A percentile compares a stretch with the other conserved stretches of the same genome.
Conservation (phyloP, 768 basidiomycete species). For the Myochromella boudieri region DNA sequence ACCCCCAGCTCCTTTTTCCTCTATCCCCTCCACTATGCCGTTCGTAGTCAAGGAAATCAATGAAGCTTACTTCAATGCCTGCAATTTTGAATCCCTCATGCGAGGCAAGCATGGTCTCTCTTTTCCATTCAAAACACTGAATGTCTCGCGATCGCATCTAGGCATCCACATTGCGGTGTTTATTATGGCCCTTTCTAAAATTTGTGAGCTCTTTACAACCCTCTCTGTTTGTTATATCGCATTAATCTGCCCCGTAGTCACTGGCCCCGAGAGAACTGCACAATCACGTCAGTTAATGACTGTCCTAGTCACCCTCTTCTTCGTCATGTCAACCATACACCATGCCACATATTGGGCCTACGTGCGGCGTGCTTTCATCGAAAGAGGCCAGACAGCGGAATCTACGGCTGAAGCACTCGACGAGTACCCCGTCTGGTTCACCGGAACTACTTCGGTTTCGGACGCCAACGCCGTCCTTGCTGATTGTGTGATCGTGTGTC, state of each 20-base stretch:
- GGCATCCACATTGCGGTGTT: slow-evolving; percentile 17
- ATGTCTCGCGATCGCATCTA: neutral
- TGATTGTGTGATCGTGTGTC: slow-evolving; percentile 15
- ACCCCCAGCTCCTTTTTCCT: neutral
- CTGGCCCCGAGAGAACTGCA: slow-evolving; percentile 11
- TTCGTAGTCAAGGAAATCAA: slow-evolving; percentile 15
- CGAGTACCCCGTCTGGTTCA: slow-evolving; percentile 17
- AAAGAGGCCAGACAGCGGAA: slow-evolving; percentile 12
- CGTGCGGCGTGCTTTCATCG: slow-evolving; percentile 17
- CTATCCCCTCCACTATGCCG: neutral
- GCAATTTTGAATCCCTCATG: slow-evolving; percentile 19
- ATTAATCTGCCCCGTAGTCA: slow-evolving; percentile 4
- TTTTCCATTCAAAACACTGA: neutral
- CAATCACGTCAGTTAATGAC: slow-evolving; percentile 16
- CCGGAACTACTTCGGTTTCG: slow-evolving; percentile 13
- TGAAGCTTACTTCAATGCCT: slow-evolving; percentile 18
- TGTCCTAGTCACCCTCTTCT: slow-evolving; percentile 14
- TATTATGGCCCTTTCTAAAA: slow-evolving; percentile 13
- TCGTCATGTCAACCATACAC: slow-evolving; percentile 19
- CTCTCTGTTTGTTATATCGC: neutral
- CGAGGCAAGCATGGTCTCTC: slow-evolving; percentile 5
- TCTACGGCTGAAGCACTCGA: slow-evolving; percentile 12
- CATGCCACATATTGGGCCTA: slow-evolving; percentile 16
- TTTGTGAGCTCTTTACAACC: slow-evolving; percentile 6
- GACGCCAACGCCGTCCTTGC: slow-evolving; percentile 18